Base-by-base conservation (phyloP, 257 asterid species). In the Primulina tabacum region DNA sequence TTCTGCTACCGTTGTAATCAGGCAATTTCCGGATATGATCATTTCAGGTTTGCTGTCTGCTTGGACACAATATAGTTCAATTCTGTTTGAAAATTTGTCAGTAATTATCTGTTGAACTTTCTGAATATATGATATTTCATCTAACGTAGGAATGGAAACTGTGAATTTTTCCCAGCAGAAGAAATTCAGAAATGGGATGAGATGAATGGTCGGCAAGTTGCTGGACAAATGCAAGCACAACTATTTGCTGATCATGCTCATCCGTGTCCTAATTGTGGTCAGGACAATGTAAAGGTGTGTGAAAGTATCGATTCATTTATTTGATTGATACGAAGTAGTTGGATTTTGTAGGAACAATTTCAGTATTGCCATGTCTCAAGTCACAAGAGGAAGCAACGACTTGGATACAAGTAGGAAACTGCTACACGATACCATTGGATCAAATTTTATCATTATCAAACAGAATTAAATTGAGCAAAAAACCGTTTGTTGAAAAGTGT, bases 11-110 rank as follows among this genome's bases (percentile, higher is more conserved):
- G 81, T 30, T 93, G 97, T 80, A 84, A 79, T 73, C 34, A 82
- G 72, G 83, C 86, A 17, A 90, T 90, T 64, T 50, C 77, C 26
- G 98, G 96, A 78, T 93, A 93, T 76, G 97, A 89, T n/a, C 95
- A 88, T 79, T 93, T 83, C 85, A 84, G 95, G 98, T 87, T 24
- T 58, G 83, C 69, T 57, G 52, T 71, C 60, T 4, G 32, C 69
- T 72, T 61, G 21, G 40, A 43, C 53, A 8, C 16, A 38, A 56
- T 47, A 57, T 65, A 6, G 43, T 16, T 72, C 4, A n/a, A 58
- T 33, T 50, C 9, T 34, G 12, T 17, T 58, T 61, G 9, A 35
- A 62, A 29, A 24, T 30, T 21, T 33, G 12, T 26, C 66, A 20
- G 34, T 59, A 30, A 50, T 56, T 52, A 29, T 35, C 24, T 37